Conservation (phyloP, 257 asterid genomes). For the Nyctanthes arbortristis region DNA sequence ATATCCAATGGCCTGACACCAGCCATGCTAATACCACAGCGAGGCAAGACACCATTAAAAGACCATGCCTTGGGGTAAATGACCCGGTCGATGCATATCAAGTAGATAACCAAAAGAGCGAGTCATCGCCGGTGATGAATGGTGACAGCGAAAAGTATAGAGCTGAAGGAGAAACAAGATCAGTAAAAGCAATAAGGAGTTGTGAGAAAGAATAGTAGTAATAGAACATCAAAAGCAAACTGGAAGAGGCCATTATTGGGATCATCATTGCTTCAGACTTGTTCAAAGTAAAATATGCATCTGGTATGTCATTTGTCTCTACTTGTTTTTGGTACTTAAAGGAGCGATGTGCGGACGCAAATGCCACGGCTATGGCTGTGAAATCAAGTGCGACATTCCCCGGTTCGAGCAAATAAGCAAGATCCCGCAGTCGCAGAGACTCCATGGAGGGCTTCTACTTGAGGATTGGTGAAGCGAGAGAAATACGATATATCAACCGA, state of each 20-base stretch:
- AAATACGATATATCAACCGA: too few relatives aligned
- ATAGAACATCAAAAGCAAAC: constrained; percentile 94
- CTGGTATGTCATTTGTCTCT: constrained; percentile 82
- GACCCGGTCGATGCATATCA: constrained; percentile 74
- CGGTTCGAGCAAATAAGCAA: constrained; percentile 75
- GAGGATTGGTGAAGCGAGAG: too few relatives aligned
- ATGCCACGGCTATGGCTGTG: constrained; percentile 79
- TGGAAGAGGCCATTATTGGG: constrained; percentile 91
- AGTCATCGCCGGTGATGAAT: constrained; percentile 51
- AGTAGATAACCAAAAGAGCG: constrained; percentile 62
- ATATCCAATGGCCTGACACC: constrained; percentile 84
- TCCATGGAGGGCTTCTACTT: too few relatives aligned
- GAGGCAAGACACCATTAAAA: constrained; percentile 51
- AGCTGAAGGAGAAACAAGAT: constrained; percentile 78
- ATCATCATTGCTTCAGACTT: constrained; percentile 94
- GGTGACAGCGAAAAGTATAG: constrained; percentile 82
- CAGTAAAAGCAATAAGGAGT: constrained; percentile 81
- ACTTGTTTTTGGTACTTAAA: constrained; percentile 80
- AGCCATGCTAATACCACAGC: constrained; percentile 72
- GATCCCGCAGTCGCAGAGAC: constrained; percentile 71
- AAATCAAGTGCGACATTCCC: constrained; percentile 67
- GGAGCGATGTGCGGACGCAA: constrained; percentile 83
- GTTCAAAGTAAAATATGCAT: constrained; percentile 88
- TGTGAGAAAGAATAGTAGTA: constrained; percentile 87
- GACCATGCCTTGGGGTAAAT: constrained; percentile 63